A percentile compares a stretch with the other conserved stretches of the same genome.
Evolutionary conservation across 2,329 filamentous ascomycete genomes (phyloP).

Genomic region (Ophiostoma montium): DNA sequence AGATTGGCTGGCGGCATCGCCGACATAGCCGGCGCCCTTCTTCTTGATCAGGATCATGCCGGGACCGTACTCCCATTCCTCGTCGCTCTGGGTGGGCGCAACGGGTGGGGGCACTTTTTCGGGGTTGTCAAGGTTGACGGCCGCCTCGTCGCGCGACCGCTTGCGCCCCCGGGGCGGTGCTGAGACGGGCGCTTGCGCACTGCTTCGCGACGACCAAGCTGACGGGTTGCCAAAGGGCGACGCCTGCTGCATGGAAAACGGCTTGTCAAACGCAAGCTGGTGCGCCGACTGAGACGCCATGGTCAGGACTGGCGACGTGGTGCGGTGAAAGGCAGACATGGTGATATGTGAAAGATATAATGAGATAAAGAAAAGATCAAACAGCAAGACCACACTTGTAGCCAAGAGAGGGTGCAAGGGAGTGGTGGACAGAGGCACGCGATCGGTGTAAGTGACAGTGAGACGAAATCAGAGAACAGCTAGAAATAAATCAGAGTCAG

Average conservation of each 20-base stretch:
- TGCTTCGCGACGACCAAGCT: constrained; percentile 19
- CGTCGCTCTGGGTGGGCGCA: constrained; percentile 36
- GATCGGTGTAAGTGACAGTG: constrained; percentile 9
- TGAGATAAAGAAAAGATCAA: too few species aligned
- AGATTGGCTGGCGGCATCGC: constrained; percentile 52
- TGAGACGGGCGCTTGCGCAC: constrained; percentile 13
- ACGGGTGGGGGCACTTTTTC: constrained; percentile 32
- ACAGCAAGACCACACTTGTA: not conserved
- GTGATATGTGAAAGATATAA: constrained; percentile 6
- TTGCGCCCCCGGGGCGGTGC: constrained; percentile 47
- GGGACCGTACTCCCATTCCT: constrained; percentile 55
- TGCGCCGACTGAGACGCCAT: constrained; percentile 30
- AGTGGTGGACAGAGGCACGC: constrained; percentile 4
- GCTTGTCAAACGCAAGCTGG: constrained; percentile 26
- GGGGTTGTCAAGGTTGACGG: constrained; percentile 47
- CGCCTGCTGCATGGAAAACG: constrained; percentile 25
- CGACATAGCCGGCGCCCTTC: constrained; percentile 40
- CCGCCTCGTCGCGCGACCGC: constrained; percentile 61
- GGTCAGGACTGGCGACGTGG: constrained; percentile 33
- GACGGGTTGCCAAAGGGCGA: constrained; percentile 22
- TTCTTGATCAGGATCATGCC: constrained; percentile 63
- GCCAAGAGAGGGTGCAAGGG: not conserved
- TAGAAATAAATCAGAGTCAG: not conserved
- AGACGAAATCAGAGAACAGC: not conserved
- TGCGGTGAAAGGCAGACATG: constrained; percentile 32